A percentile compares a stretch with the other conserved stretches of the same genome.
These are phyloP conservation scores for Fusarium sublunatum DNA, from an alignment of 2,329 filamentous ascomycete species.

Conservation along the genomic window DNA sequence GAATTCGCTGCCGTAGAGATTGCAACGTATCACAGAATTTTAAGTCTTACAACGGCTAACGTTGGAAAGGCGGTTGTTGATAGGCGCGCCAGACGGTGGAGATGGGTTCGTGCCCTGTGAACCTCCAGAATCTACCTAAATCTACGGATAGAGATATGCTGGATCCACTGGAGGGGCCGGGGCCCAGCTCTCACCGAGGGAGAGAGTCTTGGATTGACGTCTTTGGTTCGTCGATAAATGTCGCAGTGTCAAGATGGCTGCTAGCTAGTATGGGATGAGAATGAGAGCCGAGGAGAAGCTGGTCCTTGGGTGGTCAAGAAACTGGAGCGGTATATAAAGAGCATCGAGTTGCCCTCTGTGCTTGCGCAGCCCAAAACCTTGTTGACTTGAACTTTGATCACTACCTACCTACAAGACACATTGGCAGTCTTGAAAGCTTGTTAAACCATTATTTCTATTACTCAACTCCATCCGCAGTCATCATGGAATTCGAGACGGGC, in stretches of 20 bases:
- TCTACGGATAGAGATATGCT: conserved; percentile 3
- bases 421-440: not conserved
- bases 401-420: not conserved
- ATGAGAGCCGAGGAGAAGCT: conserved; percentile 13
- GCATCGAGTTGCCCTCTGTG: conserved; percentile 1
- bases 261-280: conserved; percentile 6
- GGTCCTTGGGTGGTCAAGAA: conserved; percentile 11
- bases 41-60: conserved; percentile 28
- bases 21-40: conserved; percentile 9
- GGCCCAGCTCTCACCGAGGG: conserved; percentile 10
- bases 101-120: conserved; percentile 29
- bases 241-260: conserved; percentile 24
- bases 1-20: conserved; percentile 3
- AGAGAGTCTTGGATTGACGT: conserved; percentile 13
- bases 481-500: conserved; percentile 59
- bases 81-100: conserved; percentile 36
- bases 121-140: conserved; percentile 5
- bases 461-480: conserved; percentile 33
- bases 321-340: conserved; percentile 24
- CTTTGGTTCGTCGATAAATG: conserved; percentile 35
- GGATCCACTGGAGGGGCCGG: conserved; percentile 29
- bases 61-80: conserved; percentile 17
- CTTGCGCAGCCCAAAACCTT: conserved; percentile 11
- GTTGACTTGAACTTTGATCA: conserved; percentile 8
- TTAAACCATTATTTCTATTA: not conserved